These are phyloP conservation scores for Ilex asprella DNA, from an alignment of 257 asterid genomes.

Conservation along the genomic window DNA sequence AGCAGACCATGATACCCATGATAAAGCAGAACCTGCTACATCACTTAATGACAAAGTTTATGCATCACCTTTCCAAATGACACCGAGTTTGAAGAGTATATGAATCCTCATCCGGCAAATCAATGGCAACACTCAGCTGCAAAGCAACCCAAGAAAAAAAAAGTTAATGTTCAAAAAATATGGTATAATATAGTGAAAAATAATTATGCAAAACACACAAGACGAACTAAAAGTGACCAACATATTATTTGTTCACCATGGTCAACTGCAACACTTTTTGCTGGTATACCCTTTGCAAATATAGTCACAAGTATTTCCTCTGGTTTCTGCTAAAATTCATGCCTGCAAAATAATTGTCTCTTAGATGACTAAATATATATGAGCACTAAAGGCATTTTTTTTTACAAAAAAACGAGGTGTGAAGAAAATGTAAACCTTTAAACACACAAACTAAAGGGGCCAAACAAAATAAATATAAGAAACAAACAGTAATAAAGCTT, in stretches of 20 bases:
- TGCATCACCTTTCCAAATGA: slow-evolving; percentile 75
- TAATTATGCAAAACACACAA: background rate
- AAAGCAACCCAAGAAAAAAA: slow-evolving; percentile 18
- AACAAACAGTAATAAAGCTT: too few species aligned
- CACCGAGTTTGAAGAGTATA: slow-evolving; percentile 73
- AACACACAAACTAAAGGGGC: too few species aligned
- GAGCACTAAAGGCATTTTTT: too few species aligned
- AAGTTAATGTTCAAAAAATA: background rate
- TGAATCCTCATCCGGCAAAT: slow-evolving; percentile 69
- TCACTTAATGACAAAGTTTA: background rate
- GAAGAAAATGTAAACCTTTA: too few species aligned
- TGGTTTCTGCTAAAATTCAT: slow-evolving; percentile 88
- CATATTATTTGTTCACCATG: slow-evolving; percentile 96
- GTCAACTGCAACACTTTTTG: slow-evolving; percentile 52
- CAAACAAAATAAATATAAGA: too few species aligned
- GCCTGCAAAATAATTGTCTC: slow-evolving; percentile 35
- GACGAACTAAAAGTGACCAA: background rate
- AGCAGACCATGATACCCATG: too few species aligned
- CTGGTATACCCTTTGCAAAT: slow-evolving; percentile 82
- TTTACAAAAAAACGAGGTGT: background rate
- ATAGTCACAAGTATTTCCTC: slow-evolving; percentile 89
- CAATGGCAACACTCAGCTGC: slow-evolving; percentile 82
- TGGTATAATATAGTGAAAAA: too few species aligned
- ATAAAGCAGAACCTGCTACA: too few species aligned
- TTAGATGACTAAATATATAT: too few species aligned